Percentiles rank a stretch among this genome's conserved stretches.
phyloP scores from a whole-genome alignment of 768 basidiomycete genomes.

The Rhodotorula kratochvilovae region DNA sequence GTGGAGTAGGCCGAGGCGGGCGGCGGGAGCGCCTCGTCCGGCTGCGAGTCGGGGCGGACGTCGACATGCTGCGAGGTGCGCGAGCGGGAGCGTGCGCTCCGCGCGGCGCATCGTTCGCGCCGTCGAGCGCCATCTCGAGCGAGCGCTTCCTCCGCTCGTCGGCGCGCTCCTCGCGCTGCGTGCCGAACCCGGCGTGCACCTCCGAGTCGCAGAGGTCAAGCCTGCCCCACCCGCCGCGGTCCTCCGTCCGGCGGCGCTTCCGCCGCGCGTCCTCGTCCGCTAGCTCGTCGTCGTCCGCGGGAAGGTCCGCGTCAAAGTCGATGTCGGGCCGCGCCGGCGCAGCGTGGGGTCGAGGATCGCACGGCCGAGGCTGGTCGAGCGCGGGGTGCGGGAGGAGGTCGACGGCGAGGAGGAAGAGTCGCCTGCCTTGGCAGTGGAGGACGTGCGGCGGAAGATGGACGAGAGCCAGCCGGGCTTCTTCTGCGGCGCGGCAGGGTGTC shows the following conservation, averaged over 20 bases:
- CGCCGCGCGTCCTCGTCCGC: neutral
- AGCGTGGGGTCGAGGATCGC: neutral
- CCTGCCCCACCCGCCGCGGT: conserved; percentile 1
- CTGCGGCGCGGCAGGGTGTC: too few relatives aligned
- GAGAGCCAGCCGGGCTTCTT: neutral
- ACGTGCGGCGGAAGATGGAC: neutral
- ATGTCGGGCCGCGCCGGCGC: neutral
- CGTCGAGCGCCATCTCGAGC: neutral
- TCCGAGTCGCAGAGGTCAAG: conserved; percentile 13
- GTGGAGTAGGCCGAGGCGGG: neutral
- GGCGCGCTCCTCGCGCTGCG: neutral
- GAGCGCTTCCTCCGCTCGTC: neutral
- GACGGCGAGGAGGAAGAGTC: neutral
- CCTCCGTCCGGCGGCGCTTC: conserved; percentile 4
- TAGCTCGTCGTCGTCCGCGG: neutral
- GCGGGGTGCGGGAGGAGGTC: neutral
- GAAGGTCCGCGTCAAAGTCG: neutral
- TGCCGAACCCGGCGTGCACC: neutral
- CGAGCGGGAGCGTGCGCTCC: neutral
- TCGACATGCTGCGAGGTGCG: neutral
- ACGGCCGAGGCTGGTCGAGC: neutral
- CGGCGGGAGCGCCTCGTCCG: neutral
- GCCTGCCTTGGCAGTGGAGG: neutral
- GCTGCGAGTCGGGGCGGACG: neutral
- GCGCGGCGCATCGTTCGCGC: neutral